A percentile compares a stretch with the other conserved stretches of the same genome.
phyloP scores from a whole-genome alignment of 805 yeast genomes.

The Yarrowia hollandica region DNA sequence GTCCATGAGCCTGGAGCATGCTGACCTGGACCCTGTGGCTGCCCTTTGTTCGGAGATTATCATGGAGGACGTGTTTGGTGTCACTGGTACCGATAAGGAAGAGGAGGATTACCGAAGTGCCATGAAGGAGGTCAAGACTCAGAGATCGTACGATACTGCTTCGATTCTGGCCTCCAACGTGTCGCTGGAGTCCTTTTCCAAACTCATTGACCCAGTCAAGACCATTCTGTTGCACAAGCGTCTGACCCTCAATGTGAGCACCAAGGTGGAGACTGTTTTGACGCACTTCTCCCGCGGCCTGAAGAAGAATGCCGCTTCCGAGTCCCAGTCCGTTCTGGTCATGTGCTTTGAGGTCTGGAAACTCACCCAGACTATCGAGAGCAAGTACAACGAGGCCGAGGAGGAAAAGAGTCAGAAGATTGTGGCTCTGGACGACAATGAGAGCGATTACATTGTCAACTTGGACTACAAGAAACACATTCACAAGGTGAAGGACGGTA shows the following conservation, averaged over 20 bases:
- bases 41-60: conserved; percentile 62
- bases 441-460: conserved; percentile 73
- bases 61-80: conserved; percentile 92
- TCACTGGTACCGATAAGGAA: conserved; percentile 90
- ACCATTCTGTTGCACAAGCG: conserved; percentile 59
- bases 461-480: conserved; percentile 49
- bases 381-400: conserved; percentile 37
- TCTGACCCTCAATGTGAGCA: conserved; percentile 65
- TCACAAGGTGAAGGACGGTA: not conserved
- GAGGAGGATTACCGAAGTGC: conserved; percentile 85
- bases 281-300: conserved; percentile 79
- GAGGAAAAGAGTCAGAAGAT: conserved; percentile 31
- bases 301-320: conserved; percentile 62
- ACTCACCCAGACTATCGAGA: conserved; percentile 42
- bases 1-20: conserved; percentile 53
- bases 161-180: conserved; percentile 72
- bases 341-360: conserved; percentile 72
- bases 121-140: conserved; percentile 87
- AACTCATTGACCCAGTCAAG: conserved; percentile 68
- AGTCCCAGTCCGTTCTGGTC: conserved; percentile 58
- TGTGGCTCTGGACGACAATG: conserved; percentile 38
- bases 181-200: conserved; percentile 55
- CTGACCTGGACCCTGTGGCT: conserved; percentile 70
- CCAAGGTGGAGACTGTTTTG: conserved; percentile 74
- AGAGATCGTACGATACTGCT: conserved; percentile 84